Conservation (phyloP, 305 asterid species). For the Fraxinus dipetala region DNA sequence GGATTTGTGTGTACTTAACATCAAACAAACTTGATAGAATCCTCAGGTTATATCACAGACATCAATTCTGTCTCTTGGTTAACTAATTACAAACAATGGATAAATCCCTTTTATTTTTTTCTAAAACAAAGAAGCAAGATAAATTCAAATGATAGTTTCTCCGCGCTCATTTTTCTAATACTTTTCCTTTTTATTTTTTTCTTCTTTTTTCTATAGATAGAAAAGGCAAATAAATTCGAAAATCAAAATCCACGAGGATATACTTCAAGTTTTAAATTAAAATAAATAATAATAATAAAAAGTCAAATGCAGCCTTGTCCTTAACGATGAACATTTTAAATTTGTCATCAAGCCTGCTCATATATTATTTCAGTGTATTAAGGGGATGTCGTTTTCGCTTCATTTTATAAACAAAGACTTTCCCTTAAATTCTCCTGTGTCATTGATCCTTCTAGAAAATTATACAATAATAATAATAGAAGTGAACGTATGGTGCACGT, state of each 20-base stretch:
- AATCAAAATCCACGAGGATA: neutral
- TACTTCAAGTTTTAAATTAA: neutral
- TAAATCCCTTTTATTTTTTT: too few species aligned
- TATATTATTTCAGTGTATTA: neutral
- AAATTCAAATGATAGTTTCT: too few species aligned
- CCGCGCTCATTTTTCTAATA: too few species aligned
- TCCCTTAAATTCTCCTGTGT: neutral
- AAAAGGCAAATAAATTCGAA: too few species aligned
- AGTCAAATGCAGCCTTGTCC: neutral
- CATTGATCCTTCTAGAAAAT: neutral
- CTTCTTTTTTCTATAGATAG: too few species aligned
- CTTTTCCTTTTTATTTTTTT: too few species aligned
- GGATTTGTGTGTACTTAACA: constrained; percentile 7
- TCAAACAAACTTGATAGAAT: neutral
- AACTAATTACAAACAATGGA: too few species aligned
- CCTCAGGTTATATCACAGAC: neutral
- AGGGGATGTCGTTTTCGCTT: neutral
- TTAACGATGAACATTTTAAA: neutral
- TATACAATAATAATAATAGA: neutral
- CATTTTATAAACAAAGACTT: neutral
- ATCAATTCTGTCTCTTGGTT: neutral
- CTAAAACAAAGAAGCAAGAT: too few species aligned
- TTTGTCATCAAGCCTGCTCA: neutral
- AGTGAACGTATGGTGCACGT: neutral
- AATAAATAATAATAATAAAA: too few species aligned